Percentiles rank a stretch among this genome's conserved stretches.
Conservation (phyloP, 805 yeast species). For the Danielia oregonensis region DNA sequence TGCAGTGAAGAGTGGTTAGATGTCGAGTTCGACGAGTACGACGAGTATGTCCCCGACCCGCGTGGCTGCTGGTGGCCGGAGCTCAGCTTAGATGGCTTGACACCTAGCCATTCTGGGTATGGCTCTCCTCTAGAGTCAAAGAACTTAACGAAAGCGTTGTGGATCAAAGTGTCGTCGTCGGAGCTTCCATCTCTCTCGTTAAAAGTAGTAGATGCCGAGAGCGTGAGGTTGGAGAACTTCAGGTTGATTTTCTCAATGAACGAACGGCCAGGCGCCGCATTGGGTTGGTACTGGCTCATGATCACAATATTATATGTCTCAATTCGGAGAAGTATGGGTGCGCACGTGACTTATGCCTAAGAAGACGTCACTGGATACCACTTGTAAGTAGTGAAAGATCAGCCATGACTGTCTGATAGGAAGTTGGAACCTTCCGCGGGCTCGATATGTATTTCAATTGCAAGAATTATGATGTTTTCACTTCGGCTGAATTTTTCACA, state of each 20-base stretch:
- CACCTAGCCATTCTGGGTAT: constrained; percentile 46
- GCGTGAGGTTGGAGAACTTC: constrained; percentile 35
- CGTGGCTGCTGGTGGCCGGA: constrained; percentile 10
- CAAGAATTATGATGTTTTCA: too few species aligned
- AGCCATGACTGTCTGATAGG: too few species aligned
- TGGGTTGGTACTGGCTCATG: constrained; percentile 22
- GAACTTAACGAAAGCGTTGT: constrained; percentile 40
- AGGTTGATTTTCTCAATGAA: constrained; percentile 35
- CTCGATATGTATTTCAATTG: too few species aligned
- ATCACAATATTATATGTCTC: background rate
- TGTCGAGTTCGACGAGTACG: constrained; percentile 5
- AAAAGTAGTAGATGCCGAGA: constrained; percentile 18
- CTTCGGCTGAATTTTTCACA: too few species aligned
- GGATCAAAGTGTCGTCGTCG: constrained; percentile 39
- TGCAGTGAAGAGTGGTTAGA: constrained; percentile 1
- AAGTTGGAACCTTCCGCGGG: too few species aligned
- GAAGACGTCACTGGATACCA: too few species aligned
- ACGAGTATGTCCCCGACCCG: background rate
- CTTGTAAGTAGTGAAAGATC: too few species aligned
- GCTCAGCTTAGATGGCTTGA: constrained; percentile 9
- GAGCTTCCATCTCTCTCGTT: constrained; percentile 37
- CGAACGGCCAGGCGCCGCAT: constrained; percentile 21
- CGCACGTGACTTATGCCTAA: too few species aligned
- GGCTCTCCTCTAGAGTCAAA: constrained; percentile 28
- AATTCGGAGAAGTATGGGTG: constrained; percentile 2